Base-by-base conservation (phyloP, 345 rosid genomes). In the Ailanthus altissimus region DNA sequence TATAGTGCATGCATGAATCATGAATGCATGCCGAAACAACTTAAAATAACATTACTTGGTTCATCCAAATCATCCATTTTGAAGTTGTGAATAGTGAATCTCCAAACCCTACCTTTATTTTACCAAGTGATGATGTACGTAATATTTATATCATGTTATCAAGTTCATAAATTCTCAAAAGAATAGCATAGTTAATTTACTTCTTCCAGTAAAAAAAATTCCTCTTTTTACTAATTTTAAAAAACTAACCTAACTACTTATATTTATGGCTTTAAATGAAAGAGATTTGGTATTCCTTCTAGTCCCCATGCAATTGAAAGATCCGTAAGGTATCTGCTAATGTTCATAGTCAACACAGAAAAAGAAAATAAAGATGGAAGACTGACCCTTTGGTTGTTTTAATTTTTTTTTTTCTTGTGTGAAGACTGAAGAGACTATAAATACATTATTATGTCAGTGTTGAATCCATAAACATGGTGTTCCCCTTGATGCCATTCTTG, bases 401-500 rank as follows among this genome's bases (percentile, higher is more conserved):
- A 66, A 42, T 10, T 11, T 38, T 40, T 21, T 0, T 50, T 47
- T 51, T 47, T 40, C 13, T 50, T 8, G 2, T 28, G 23, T 32
- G 61, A 75, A 42, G 51, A 53, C 15, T 32, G 61, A 75, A 42
- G 51, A 53, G 51, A 21, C 20, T 12, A 69, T 21, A 28, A 42
- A 38, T 25, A 15, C 21, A 82, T 78, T 28, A 66, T 70, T 28
- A 66, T 70, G 65, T 65, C 45, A 7, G 14, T n/a, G 79, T 78
- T 78, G 78, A 81, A 77, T 74, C 38, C 56, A 74, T 32, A n/a
- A 32, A 13, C 20, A 23, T 14, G 8, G 9, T 28, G 75, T 60
- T 73, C 18, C 84, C 72, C 43, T 61, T n/a, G 15, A 61, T 50
- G 0, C 75, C 70, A 78, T 43, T 69, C 74, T 12, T 47, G 61